Base-by-base conservation (phyloP, 2,329 filamentous ascomycete genomes). In the Aciculosporium take region DNA sequence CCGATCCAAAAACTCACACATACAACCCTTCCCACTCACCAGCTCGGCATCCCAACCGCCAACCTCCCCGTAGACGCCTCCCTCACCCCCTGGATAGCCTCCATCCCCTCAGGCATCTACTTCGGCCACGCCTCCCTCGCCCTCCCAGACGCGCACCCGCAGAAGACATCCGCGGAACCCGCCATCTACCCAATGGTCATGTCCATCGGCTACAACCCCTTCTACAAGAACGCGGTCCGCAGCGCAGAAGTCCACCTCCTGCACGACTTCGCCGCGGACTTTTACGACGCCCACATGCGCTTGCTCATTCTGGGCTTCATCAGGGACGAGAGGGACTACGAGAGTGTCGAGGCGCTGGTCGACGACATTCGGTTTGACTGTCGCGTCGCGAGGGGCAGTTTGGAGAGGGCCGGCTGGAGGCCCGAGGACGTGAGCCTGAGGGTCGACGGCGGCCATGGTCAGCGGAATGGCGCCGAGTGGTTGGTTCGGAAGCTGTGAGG, bases 131-230 rank as follows among this genome's bases (percentile, higher is more conserved):
- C 86, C 4, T 76, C 83, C 0, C 74, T 96, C 25, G 69, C 74
- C 46, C 69, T 81, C 8, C 66, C 73, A 0, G 2, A 59, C 0
- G 44, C 57, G 2, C 71, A 74, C 51, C 66, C 72, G 1, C 61
- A 72, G 50, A 53, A 49, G 36, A 46, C 10, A 23, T 46, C 5
- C 10, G 15, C 28, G 12, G 13, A 4, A n/a, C 35, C 60, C 48
- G 42, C 49, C 44, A 67, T 91, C 43, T 85, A 81, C 61, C 85
- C 85, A 1, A 91, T 93, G 73, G 87, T 94, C 49, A 84, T 95
- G 80, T 85, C 79, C 46, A 89, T 95, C 50, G 91, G 91, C 34
- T 96, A 88, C 73, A 98, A 96, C 63, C 91, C 91, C 0, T 96
- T 88, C 65, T 98, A 94, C 72, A 87, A 88, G 59, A 96, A 98